Conservation (phyloP, 371 early-diverging fungal species). For the Mortierella sp. region DNA sequence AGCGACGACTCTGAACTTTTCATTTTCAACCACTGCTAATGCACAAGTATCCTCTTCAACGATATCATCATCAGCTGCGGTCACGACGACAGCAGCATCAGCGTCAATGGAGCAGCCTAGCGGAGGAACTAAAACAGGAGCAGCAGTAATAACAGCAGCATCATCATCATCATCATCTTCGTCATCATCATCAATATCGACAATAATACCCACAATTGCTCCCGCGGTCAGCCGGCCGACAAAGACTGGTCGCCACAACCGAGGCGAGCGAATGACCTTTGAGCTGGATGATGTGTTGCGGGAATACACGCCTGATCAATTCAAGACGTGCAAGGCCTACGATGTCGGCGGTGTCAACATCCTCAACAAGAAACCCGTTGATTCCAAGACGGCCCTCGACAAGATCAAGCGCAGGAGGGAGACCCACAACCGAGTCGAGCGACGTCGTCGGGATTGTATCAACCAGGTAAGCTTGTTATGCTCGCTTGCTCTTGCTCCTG, state of each 20-base stretch:
- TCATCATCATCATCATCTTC: background rate
- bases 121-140: background rate
- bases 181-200: background rate
- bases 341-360: conserved; percentile 71
- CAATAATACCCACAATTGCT: background rate
- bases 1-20: background rate
- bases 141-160: background rate
- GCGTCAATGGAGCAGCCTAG: background rate
- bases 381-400: conserved; percentile 81
- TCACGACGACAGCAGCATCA: background rate
- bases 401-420: conserved; percentile 79
- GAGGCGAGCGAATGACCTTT: conserved; percentile 48
- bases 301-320: conserved; percentile 51
- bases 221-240: background rate
- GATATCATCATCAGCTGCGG: background rate
- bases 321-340: conserved; percentile 61
- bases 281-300: conserved; percentile 49
- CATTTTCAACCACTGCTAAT: background rate
- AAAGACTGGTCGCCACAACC: conserved; percentile 16
- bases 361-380: conserved; percentile 77
- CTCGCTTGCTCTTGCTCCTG: background rate
- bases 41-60: background rate
- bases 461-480: conserved; percentile 62
- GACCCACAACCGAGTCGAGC: conserved; percentile 83
- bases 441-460: conserved; percentile 79